Percentiles rank a stretch among this genome's conserved stretches.
Conservation (phyloP, 139 green algal species). For the Tetradesmus obliquus region DNA sequence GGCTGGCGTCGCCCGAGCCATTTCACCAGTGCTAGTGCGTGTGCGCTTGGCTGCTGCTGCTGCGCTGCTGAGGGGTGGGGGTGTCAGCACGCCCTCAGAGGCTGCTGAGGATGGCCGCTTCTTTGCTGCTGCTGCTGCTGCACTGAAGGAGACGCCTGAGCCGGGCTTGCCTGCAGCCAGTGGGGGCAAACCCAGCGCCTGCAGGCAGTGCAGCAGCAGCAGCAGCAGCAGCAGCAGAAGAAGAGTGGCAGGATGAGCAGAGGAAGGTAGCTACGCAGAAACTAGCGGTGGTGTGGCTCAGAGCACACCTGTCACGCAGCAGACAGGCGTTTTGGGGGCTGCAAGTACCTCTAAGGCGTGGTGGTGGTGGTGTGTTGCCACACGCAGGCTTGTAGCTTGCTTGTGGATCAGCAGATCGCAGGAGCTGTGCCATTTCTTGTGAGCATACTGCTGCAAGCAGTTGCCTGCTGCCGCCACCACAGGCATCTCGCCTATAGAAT, state of each 20-base stretch:
- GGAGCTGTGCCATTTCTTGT: too few relatives aligned
- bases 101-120: not conserved
- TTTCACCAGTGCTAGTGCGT: not conserved
- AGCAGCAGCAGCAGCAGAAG: not conserved
- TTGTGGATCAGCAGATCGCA: too few relatives aligned
- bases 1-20: not conserved
- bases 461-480: too few relatives aligned
- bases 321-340: too few relatives aligned
- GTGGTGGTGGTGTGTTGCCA: too few relatives aligned
- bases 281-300: not conserved
- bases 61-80: not conserved
- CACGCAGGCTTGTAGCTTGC: too few relatives aligned
- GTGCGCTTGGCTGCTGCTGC: not conserved
- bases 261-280: too few relatives aligned
- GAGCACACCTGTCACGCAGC: too few relatives aligned
- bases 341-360: too few relatives aligned
- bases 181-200: not conserved
- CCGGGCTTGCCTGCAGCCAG: not conserved
- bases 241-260: not conserved
- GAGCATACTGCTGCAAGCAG: too few relatives aligned
- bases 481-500: too few relatives aligned
- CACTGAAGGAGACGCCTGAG: not conserved
- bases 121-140: not conserved
- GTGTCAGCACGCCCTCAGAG: not conserved
- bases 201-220: conserved; percentile 12